These are phyloP conservation scores for Ustulina deusta DNA, from an alignment of 2,329 filamentous ascomycete genomes.

Conservation along the genomic window DNA sequence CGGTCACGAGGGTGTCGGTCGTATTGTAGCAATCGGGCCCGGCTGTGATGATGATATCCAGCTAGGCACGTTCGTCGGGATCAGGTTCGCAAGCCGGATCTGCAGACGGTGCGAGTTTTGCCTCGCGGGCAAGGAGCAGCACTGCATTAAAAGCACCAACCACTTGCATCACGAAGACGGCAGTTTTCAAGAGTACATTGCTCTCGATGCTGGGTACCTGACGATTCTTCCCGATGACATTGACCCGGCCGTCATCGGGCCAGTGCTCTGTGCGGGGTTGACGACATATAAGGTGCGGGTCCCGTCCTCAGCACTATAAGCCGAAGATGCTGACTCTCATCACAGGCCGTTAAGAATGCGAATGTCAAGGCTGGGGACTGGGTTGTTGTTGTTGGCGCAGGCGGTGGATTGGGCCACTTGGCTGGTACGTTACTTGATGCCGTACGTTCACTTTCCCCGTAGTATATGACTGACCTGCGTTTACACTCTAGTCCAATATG, in stretches of 20 bases:
- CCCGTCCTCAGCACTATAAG: not conserved
- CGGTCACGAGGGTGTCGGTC: conserved; percentile 59
- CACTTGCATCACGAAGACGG: conserved; percentile 61
- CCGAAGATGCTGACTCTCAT: conserved; percentile 10
- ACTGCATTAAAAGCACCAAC: conserved; percentile 55
- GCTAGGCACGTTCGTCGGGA: conserved; percentile 56
- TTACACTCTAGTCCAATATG: conserved; percentile 56
- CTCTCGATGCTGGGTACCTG: conserved; percentile 58
- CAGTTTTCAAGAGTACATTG: conserved; percentile 59
- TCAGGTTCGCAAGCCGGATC: conserved; percentile 56
- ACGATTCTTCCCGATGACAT: conserved; percentile 58
- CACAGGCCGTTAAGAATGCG: conserved; percentile 57
- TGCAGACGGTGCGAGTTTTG: conserved; percentile 59
- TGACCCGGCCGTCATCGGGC: conserved; percentile 56
- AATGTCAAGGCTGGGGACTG: conserved; percentile 55
- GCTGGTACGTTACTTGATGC: conserved; percentile 50
- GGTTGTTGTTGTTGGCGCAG: conserved; percentile 60
- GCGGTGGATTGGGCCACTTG: conserved; percentile 59
- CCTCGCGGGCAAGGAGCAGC: conserved; percentile 55
- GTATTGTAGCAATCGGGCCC: conserved; percentile 55
- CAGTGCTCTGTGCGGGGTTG: conserved; percentile 59
- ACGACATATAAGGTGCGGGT: conserved; percentile 56
- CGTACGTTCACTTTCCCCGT: not conserved
- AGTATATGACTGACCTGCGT: not conserved
- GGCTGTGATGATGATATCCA: conserved; percentile 52